Evolutionary conservation across 805 yeast species (phyloP).

Genomic region (Ogataea naganishii): DNA sequence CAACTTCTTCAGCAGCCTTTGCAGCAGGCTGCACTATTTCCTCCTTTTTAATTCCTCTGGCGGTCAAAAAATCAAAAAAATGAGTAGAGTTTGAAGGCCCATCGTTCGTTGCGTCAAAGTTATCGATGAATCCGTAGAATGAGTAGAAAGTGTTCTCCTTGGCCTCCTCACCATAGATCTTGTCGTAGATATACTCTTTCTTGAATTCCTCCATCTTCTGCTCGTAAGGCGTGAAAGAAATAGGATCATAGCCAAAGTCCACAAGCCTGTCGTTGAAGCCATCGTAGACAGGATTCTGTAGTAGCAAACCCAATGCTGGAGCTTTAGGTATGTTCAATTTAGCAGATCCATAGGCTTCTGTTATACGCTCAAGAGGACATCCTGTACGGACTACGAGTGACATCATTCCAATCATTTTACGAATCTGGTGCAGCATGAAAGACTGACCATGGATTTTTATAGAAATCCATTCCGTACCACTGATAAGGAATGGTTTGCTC

Average conservation of each 20-base stretch:
- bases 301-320: slow-evolving; percentile 85
- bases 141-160: slow-evolving; percentile 84
- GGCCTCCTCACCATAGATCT: slow-evolving; percentile 84
- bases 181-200: slow-evolving; percentile 81
- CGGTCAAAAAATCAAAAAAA: slow-evolving; percentile 50
- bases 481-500: slow-evolving; percentile 83
- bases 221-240: slow-evolving; percentile 59
- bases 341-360: slow-evolving; percentile 64
- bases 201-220: slow-evolving; percentile 79
- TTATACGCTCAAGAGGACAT: slow-evolving; percentile 67
- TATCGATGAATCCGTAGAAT: slow-evolving; percentile 85
- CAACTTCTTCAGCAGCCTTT: slow-evolving; percentile 3
- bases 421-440: slow-evolving; percentile 95
- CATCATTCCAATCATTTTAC: slow-evolving; percentile 97
- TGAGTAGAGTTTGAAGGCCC: slow-evolving; percentile 44
- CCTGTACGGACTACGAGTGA: slow-evolving; percentile 79
- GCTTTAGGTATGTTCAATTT: slow-evolving; percentile 93
- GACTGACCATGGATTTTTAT: slow-evolving; percentile 97
- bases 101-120: slow-evolving; percentile 49
- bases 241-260: slow-evolving; percentile 67
- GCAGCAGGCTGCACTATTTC: too few relatives aligned
- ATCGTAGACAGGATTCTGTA: slow-evolving; percentile 89
- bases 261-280: slow-evolving; percentile 66
- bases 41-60: slow-evolving; percentile 30
- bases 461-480: slow-evolving; percentile 93